Evolutionary conservation across 2,329 filamentous ascomycete genomes (phyloP), one percentile per base, ranked within the genome.

Genomic region (Seiridium cupressi): DNA sequence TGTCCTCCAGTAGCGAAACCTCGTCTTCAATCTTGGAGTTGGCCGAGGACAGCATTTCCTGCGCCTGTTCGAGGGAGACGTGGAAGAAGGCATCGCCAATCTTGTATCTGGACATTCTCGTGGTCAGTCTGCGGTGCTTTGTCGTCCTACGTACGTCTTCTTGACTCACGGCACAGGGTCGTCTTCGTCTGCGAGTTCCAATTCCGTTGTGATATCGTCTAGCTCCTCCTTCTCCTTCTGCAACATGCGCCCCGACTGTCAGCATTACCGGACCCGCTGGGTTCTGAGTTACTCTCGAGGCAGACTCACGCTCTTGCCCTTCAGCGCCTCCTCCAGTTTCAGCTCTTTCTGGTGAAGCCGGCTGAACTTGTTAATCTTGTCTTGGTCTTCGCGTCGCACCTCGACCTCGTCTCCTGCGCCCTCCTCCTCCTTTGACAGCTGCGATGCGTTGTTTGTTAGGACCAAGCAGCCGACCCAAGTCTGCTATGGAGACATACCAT

Each of bases 151-250:
- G 42, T 5, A 47, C 13, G 49, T 48, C 2, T 46, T 18, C n/a
- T 10, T 13, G 35, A 79, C 89, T 74, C 84, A 97, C 91, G 92
- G 93, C 31, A 99, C 88, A 70, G 90, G 88, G 57, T 97, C 93
- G 68, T 98, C 94, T 74, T 99, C 95, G 74, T 98, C 94, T 57
- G 92, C 92, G 18, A 99, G 86, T 77, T 99, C 95, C 51, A 99
- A 83, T 75, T 99, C 95, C 58, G 84, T 91, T 2, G 89, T 90
- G 58, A 99, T 85, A 75, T 99, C 95, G 73, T 98, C 93, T 3
- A 98, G 85, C 72, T 98, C 95, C 76, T 99, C 95, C 79, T 97
- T 98, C 76, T 98, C 94, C 81, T 98, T 98, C 94, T 98, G 71
- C 47, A 49, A 49, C 47, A 49, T 11, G 26, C 54, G 70, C 59